These are phyloP conservation scores for Sugiyamaella sp. DNA, from an alignment of 1,139 yeast species.

Conservation along the genomic window DNA sequence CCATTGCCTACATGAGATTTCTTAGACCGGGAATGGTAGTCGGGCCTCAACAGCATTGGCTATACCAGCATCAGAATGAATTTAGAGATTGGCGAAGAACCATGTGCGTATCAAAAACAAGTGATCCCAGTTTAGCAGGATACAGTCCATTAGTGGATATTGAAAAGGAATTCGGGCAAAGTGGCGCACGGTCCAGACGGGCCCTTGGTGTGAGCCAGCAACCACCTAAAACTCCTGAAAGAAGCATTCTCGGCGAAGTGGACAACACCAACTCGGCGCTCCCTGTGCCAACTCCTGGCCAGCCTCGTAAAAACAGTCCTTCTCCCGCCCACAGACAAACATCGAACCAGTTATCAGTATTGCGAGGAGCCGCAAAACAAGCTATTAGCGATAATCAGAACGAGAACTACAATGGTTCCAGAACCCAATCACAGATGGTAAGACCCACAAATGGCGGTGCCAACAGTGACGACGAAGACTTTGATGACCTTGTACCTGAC, in stretches of 20 bases:
- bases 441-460: conserved; percentile 16
- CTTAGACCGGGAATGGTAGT: conserved; percentile 99
- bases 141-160: conserved; percentile 62
- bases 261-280: conserved; percentile 75
- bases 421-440: background rate
- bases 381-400: background rate
- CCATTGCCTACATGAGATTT: conserved; percentile 95
- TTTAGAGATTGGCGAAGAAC: conserved; percentile 96
- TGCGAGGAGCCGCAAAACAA: conserved; percentile 2
- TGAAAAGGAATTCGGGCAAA: conserved; percentile 16
- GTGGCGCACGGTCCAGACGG: conserved; percentile 38
- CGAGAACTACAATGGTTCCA: background rate
- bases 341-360: conserved; percentile 14
- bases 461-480: conserved; percentile 32
- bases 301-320: conserved; percentile 70
- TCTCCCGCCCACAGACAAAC: conserved; percentile 29
- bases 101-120: conserved; percentile 73
- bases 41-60: conserved; percentile 99
- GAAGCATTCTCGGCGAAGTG: conserved; percentile 72
- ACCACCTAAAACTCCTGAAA: conserved; percentile 71
- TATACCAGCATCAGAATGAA: conserved; percentile 91
- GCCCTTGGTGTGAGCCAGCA: background rate
- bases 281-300: conserved; percentile 94
- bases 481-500: conserved; percentile 12
- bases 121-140: conserved; percentile 78